phyloP scores from a whole-genome alignment of 2,329 filamentous ascomycete genomes.

The Calonectria pseudoreteaudii region DNA sequence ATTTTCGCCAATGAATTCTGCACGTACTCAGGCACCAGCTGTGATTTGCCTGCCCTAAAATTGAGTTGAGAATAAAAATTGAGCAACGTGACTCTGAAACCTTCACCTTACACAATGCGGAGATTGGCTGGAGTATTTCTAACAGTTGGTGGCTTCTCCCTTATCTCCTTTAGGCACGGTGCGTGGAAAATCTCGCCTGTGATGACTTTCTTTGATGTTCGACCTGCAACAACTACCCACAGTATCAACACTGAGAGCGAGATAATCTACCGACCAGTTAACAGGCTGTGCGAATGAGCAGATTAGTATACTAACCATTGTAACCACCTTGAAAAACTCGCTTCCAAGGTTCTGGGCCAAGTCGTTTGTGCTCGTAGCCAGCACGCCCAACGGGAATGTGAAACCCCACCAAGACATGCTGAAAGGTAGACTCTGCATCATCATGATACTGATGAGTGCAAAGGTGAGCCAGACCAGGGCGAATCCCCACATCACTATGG shows the following conservation, averaged over 20 bases:
- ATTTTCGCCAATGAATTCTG: neutral
- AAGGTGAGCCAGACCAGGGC: slow-evolving; percentile 58
- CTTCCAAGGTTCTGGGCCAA: slow-evolving; percentile 56
- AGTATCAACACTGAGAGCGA: slow-evolving; percentile 55
- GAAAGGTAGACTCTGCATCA: slow-evolving; percentile 56
- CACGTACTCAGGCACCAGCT: neutral
- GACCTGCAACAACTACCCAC: slow-evolving; percentile 55
- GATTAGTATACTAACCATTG: slow-evolving; percentile 45
- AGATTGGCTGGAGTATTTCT: slow-evolving; percentile 10
- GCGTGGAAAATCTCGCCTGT: slow-evolving; percentile 59
- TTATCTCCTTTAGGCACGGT: slow-evolving; percentile 55
- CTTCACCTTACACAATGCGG: slow-evolving; percentile 28
- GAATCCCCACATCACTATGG: slow-evolving; percentile 59
- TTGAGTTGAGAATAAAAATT: neutral
- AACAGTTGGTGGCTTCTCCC: slow-evolving; percentile 46
- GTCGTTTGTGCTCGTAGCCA: slow-evolving; percentile 54
- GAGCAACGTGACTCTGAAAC: slow-evolving; percentile 33
- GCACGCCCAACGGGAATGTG: slow-evolving; percentile 60
- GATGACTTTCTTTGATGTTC: slow-evolving; percentile 52
- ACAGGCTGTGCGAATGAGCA: neutral
- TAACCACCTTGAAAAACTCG: slow-evolving; percentile 55
- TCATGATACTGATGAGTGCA: slow-evolving; percentile 55
- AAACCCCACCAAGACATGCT: slow-evolving; percentile 63
- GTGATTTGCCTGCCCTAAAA: neutral
- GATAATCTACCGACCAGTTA: slow-evolving; percentile 49